Evolutionary conservation across 2,329 filamentous ascomycete genomes (phyloP), one percentile per base, ranked within the genome.

Genomic region (Mycosphaerella sp.): DNA sequence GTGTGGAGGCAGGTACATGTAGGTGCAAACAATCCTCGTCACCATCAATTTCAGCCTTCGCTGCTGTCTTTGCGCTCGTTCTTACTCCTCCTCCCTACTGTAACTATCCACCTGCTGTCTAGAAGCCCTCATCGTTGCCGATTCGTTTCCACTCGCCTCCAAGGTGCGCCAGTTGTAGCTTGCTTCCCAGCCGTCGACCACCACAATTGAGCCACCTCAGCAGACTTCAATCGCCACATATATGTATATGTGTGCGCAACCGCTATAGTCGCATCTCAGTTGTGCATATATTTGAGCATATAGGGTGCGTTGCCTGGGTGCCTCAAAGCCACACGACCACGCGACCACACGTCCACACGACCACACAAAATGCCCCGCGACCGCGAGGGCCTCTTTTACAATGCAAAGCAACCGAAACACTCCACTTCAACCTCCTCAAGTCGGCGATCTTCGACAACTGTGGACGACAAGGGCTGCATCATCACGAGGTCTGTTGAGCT

Each of bases 391-490:
- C 45, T 51, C 3, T 56, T 60, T 40, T 52, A 49, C 32, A 54
- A 58, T 40, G 59, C 58, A 38, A 58, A 55, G 48, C 51, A 55
- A 17, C 31, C 48, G 41, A 40, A 36, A 36, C 36, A 47, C 14
- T 40, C 51, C 9, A 46, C 34, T 10, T 51, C 54, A 12, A 56
- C 32, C 17, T 44, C 53, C 40, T 46, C 53, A 31, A 55, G 51
- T 34, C 54, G 56, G 14, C 54, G 45, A 26, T 45, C 53, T 14
- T 63, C 61, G 1, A 60, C 54, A 6, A 58, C 57, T 5, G 45
- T 64, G 17, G 50, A 57, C 49, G 49, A 54, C 10, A 54, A 51
- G 34, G 62, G 61, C 40, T 60, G 55, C 52, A 49, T 61, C 14
- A 51, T 64, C 47, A 56, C 51, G 34, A 50, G 34, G 34, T 38